Evolutionary conservation across 805 yeast species (phyloP).

Genomic region (Wickerhamiella sergipiensis): DNA sequence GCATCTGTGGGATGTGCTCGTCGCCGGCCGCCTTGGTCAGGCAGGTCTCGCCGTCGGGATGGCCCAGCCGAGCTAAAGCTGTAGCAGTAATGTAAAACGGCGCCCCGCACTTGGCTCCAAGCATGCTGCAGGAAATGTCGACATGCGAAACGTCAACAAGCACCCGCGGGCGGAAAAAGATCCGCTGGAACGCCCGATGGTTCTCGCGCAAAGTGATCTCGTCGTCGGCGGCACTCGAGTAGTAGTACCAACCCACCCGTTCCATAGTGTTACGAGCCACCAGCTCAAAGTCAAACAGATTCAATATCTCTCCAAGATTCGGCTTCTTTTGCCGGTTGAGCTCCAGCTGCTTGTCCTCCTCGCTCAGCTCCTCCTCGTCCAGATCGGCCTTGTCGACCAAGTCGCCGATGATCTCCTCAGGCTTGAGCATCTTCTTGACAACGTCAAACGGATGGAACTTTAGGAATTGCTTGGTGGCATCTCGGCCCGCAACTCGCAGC

Average conservation of each 20-base stretch:
- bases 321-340: slow-evolving; percentile 41
- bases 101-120: slow-evolving; percentile 53
- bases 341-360: slow-evolving; percentile 32
- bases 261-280: slow-evolving; percentile 71
- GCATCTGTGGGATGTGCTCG: slow-evolving; percentile 71
- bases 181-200: slow-evolving; percentile 76
- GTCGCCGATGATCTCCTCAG: slow-evolving; percentile 49
- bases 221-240: slow-evolving; percentile 85
- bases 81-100: slow-evolving; percentile 90
- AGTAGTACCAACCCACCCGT: slow-evolving; percentile 82
- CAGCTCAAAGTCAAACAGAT: slow-evolving; percentile 74
- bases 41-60: slow-evolving; percentile 83
- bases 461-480: slow-evolving; percentile 71
- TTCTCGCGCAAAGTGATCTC: slow-evolving; percentile 83
- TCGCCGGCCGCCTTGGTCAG: slow-evolving; percentile 72
- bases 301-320: slow-evolving; percentile 52
- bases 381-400: slow-evolving; percentile 19
- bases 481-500: slow-evolving; percentile 50
- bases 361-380: slow-evolving; percentile 27
- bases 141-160: slow-evolving; percentile 68
- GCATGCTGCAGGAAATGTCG: slow-evolving; percentile 56
- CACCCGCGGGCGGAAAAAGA: slow-evolving; percentile 75
- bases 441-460: slow-evolving; percentile 90
- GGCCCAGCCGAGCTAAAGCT: slow-evolving; percentile 83
- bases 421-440: slow-evolving; percentile 45